Evolutionary conservation across 192 early-diverging fungal species (phyloP), one percentile per base, ranked within the genome.

Genomic region (Coemansia sp.): DNA sequence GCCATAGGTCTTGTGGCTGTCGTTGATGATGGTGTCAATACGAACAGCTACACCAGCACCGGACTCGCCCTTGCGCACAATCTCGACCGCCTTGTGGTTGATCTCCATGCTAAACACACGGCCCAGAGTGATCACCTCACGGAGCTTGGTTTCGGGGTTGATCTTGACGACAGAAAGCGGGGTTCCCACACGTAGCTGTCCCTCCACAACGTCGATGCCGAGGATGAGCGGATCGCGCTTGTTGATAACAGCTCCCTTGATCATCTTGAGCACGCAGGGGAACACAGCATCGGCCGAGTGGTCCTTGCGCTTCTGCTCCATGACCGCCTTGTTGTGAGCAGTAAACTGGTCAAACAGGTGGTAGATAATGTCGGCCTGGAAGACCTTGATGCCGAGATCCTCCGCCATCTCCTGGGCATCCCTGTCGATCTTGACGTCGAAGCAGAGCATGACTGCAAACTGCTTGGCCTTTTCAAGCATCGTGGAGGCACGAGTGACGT

Each of bases 311-410:
- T 85, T 90, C 78, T 89, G 83, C 69, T 96, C 94, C 9, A 81
- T 67, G 18, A 99, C 63, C 39, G 81, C 77, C 45, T 81, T 74
- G 66, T 77, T 77, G 65, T 99, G 95, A 23, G 82, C 86, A 3
- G 84, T 91, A 57, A 89, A 99, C 45, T 82, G 67, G 66, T 99
- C 96, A 64, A 96, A 97, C 86, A 99, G 80, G 60, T 96, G 94
- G 77, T 99, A 99, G 94, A 99, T 99, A 62, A 97, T 95, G 60
- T 99, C 93, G 24, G 96, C 96, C 51, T 82, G 85, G 78, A 96
- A 99, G 22, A 99, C 78, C 69, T 84, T 90, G 49, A 99, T 81
- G 30, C 94, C 94, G 33, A 90, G 37, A 41, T 95, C 88, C 14
- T 96, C 86, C 0, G 97, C 97, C 79, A 94, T 62, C 25, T 93